Conservation (phyloP, 2,329 filamentous ascomycete species). For the Exophiala alcalophila region DNA sequence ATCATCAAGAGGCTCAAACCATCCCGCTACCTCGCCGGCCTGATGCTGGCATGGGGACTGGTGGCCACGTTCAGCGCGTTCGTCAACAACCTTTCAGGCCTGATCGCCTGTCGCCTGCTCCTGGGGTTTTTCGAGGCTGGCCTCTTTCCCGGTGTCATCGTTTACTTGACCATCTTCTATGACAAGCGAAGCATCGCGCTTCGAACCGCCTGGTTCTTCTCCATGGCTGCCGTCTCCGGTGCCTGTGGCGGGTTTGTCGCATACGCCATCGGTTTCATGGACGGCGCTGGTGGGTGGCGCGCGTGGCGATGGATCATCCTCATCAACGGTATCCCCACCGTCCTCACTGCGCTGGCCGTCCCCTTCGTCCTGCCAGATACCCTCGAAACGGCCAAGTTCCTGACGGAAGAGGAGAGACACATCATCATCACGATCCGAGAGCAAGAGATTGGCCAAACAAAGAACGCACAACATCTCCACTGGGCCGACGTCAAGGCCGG, state of each 20-base stretch:
- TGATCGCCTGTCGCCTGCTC: constrained; percentile 59
- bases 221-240: constrained; percentile 62
- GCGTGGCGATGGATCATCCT: constrained; percentile 50
- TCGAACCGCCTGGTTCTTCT: constrained; percentile 66
- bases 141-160: constrained; percentile 63
- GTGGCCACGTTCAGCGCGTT: constrained; percentile 42
- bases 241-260: constrained; percentile 54
- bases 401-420: constrained; percentile 22
- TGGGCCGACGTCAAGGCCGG: constrained; percentile 46
- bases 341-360: constrained; percentile 53
- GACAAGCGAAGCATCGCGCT: constrained; percentile 58
- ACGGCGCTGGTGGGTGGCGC: constrained; percentile 55
- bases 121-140: constrained; percentile 64
- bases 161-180: constrained; percentile 65
- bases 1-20: constrained; percentile 34
- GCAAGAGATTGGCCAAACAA: constrained; percentile 31
- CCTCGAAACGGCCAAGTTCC: constrained; percentile 43
- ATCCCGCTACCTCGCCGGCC: constrained; percentile 32
- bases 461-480: constrained; percentile 50
- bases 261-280: constrained; percentile 48
- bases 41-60: constrained; percentile 34
- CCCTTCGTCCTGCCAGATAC: constrained; percentile 53
- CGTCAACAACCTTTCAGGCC: constrained; percentile 52
- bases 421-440: constrained; percentile 39
- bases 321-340: constrained; percentile 61